phyloP scores from a whole-genome alignment of 164 flowering plant genomes.

The Nymphaea colorata region DNA sequence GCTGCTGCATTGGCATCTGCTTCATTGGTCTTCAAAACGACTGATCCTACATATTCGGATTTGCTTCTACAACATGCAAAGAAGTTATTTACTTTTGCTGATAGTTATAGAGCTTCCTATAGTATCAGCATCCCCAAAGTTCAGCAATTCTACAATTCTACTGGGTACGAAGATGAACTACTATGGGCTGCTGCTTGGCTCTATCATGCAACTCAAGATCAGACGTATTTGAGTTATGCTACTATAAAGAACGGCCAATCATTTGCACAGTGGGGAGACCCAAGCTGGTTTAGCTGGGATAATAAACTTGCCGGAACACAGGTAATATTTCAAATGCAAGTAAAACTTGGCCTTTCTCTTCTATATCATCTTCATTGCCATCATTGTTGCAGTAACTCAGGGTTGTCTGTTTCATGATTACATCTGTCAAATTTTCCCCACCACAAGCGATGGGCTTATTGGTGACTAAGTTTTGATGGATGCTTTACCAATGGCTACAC shows the following conservation, averaged over 20 bases:
- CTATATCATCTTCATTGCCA: neutral
- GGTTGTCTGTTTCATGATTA: too few species aligned
- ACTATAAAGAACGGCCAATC: conserved; percentile 46
- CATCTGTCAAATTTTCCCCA: too few species aligned
- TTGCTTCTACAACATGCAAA: conserved; percentile 63
- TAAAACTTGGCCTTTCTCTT: too few species aligned
- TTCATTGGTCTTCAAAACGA: conserved; percentile 66
- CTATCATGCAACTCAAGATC: conserved; percentile 79
- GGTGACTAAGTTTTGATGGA: neutral
- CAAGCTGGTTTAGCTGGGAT: conserved; percentile 97
- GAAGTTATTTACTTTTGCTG: conserved; percentile 71
- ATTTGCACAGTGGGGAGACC: conserved; percentile 56
- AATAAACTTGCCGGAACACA: conserved; percentile 87
- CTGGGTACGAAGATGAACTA: conserved; percentile 89
- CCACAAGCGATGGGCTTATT: too few species aligned
- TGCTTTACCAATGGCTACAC: neutral
- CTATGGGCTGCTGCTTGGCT: conserved; percentile 97
- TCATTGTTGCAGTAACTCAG: too few species aligned
- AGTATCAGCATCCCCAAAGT: conserved; percentile 63
- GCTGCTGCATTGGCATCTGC: conserved; percentile 95
- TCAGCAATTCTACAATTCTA: conserved; percentile 60
- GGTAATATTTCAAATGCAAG: conserved; percentile 22
- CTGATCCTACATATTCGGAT: conserved; percentile 45
- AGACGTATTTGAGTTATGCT: conserved; percentile 50
- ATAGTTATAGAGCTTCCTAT: conserved; percentile 46